Conservation (phyloP, 169 alveolate genomes). For the Eimeria sp. region DNA sequence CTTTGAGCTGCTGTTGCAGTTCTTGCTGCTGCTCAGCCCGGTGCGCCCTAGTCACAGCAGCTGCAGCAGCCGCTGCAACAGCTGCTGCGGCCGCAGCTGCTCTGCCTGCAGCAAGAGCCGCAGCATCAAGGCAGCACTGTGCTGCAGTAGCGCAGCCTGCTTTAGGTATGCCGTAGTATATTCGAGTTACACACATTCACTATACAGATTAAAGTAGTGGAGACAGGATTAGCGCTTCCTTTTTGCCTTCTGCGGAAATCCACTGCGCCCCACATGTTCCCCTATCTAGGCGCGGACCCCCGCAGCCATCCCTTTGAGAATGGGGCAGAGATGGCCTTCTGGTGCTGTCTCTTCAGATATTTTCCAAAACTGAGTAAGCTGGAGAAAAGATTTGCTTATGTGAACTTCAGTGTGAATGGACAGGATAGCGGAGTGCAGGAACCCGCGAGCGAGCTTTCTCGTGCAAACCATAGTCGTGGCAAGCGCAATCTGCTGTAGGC, state of each 20-base stretch:
- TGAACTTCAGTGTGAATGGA: background rate
- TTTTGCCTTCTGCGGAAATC: background rate
- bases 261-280: constrained; percentile 73
- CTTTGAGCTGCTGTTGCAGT: constrained; percentile 65
- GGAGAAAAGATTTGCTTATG: background rate
- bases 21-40: constrained; percentile 67
- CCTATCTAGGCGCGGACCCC: constrained; percentile 51
- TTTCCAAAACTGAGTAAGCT: background rate
- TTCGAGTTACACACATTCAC: background rate
- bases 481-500: background rate
- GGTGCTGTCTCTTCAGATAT: background rate
- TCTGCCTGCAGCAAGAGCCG: constrained; percentile 38
- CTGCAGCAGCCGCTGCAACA: constrained; percentile 72
- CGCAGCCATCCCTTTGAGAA: constrained; percentile 25
- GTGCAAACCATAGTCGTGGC: background rate
- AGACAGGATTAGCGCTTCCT: constrained; percentile 2
- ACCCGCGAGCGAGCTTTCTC: background rate
- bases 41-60: constrained; percentile 53
- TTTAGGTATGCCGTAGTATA: background rate
- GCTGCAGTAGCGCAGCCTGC: constrained; percentile 32
- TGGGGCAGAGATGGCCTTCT: constrained; percentile 36
- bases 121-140: constrained; percentile 12
- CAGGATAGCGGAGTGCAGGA: background rate
- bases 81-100: constrained; percentile 72
- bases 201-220: background rate